A percentile compares a stretch with the other conserved stretches of the same genome.
phyloP scores from a whole-genome alignment of 768 basidiomycete genomes.

The Serendipita vermifera region DNA sequence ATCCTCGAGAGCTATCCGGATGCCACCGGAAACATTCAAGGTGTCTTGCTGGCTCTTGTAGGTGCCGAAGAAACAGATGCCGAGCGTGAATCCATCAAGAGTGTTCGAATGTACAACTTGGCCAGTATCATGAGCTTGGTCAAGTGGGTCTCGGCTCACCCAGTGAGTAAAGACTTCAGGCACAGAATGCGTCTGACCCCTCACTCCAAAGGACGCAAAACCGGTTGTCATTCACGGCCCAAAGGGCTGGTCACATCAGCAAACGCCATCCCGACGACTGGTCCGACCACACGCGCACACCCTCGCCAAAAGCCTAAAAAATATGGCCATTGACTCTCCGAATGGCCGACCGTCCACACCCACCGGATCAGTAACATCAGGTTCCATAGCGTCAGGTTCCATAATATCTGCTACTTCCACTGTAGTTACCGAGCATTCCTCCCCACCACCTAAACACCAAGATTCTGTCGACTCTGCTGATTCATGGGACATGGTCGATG shows the following conservation, averaged over 20 bases:
- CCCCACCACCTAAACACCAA: constrained; percentile 7
- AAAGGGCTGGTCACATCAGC: constrained; percentile 2
- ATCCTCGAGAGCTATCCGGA: constrained; percentile 53
- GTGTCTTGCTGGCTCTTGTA: constrained; percentile 65
- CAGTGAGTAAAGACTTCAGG: constrained; percentile 29
- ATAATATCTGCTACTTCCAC: neutral
- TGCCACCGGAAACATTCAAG: constrained; percentile 42
- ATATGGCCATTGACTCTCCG: constrained; percentile 19
- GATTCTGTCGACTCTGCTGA: constrained; percentile 25
- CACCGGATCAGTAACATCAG: constrained; percentile 9
- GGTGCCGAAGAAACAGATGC: constrained; percentile 42
- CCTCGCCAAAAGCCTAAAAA: constrained; percentile 13
- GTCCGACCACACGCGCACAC: constrained; percentile 24
- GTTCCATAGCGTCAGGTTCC: neutral
- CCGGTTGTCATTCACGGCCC: constrained; percentile 36
- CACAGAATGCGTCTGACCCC: constrained; percentile 8
- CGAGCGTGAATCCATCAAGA: constrained; percentile 42
- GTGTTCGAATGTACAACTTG: constrained; percentile 73
- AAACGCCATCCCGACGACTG: neutral
- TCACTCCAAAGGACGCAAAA: constrained; percentile 34
- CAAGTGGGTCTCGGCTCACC: constrained; percentile 57
- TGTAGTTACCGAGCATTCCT: constrained; percentile 6
- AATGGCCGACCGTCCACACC: constrained; percentile 22
- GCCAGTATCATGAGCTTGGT: constrained; percentile 61
- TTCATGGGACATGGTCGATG: constrained; percentile 64